phyloP scores from a whole-genome alignment of 2,329 filamentous ascomycete species.

The Calonectria hongkongensis region DNA sequence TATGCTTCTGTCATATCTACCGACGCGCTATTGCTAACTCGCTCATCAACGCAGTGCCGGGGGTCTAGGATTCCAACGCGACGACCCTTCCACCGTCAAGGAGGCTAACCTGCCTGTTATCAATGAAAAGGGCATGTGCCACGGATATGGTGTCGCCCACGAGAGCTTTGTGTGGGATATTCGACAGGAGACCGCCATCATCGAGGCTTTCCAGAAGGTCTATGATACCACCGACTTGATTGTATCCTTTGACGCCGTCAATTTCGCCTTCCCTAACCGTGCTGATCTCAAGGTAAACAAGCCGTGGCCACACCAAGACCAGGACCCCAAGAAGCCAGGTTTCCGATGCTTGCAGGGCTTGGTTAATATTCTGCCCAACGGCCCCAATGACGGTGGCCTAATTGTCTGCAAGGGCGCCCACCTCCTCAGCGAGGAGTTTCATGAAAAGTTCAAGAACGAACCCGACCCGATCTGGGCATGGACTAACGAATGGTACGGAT shows the following conservation, averaged over 20 bases:
- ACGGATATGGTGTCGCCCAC: conserved; percentile 66
- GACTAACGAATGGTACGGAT: conserved; percentile 53
- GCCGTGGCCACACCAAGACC: conserved; percentile 38
- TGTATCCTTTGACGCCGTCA: conserved; percentile 63
- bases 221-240: conserved; percentile 66
- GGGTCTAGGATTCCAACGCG: conserved; percentile 28
- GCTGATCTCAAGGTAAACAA: conserved; percentile 50
- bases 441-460: conserved; percentile 55
- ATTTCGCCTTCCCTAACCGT: conserved; percentile 63
- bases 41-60: conserved; percentile 3
- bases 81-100: conserved; percentile 29
- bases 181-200: conserved; percentile 65
- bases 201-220: conserved; percentile 65
- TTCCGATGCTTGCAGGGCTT: conserved; percentile 70
- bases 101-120: conserved; percentile 31
- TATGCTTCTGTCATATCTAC: not conserved
- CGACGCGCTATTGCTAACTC: not conserved
- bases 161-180: conserved; percentile 68
- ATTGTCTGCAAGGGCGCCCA: conserved; percentile 51
- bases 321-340: conserved; percentile 51
- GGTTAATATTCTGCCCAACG: conserved; percentile 62
- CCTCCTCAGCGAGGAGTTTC: conserved; percentile 55
- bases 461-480: conserved; percentile 59
- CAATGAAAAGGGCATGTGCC: conserved; percentile 66
- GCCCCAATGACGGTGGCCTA: conserved; percentile 56